Evolutionary conservation across 1,139 yeast genomes (phyloP).

Genomic region (Zhuliangozyma blackwelliae): DNA sequence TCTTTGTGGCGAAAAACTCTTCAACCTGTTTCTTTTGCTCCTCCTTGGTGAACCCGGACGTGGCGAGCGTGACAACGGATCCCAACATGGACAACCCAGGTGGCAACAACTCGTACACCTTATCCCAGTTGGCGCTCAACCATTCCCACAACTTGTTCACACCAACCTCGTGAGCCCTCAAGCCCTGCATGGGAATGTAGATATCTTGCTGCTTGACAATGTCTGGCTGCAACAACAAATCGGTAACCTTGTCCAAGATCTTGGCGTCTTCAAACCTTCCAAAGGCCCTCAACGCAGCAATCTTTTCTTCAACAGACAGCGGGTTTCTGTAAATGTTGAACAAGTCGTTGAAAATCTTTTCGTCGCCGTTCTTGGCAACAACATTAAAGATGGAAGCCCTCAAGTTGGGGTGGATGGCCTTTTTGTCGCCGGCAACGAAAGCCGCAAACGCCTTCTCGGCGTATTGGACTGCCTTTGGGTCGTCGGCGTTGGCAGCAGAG

Average conservation of each 20-base stretch:
- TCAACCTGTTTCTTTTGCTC: conserved; percentile 56
- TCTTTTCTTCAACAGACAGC: conserved; percentile 66
- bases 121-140: conserved; percentile 73
- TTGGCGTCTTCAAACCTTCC: conserved; percentile 64
- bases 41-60: conserved; percentile 61
- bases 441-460: conserved; percentile 56
- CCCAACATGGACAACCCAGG: conserved; percentile 81
- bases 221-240: conserved; percentile 60
- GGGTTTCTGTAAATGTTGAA: conserved; percentile 64
- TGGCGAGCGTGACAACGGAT: conserved; percentile 57
- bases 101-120: conserved; percentile 60
- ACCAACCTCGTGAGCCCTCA: conserved; percentile 61
- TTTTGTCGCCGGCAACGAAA: conserved; percentile 60
- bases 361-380: conserved; percentile 67
- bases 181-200: conserved; percentile 70
- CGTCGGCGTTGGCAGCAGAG: conserved; percentile 61
- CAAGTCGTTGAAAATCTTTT: conserved; percentile 58
- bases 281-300: conserved; percentile 67
- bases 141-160: conserved; percentile 69
- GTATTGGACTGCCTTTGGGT: conserved; percentile 48
- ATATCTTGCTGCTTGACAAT: conserved; percentile 78
- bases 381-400: conserved; percentile 65
- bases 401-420: conserved; percentile 78
- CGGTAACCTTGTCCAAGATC: conserved; percentile 58
- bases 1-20: conserved; percentile 54